Evolutionary conservation across 169 alveolate species (phyloP).

Genomic region (Plasmodium relictum): DNA sequence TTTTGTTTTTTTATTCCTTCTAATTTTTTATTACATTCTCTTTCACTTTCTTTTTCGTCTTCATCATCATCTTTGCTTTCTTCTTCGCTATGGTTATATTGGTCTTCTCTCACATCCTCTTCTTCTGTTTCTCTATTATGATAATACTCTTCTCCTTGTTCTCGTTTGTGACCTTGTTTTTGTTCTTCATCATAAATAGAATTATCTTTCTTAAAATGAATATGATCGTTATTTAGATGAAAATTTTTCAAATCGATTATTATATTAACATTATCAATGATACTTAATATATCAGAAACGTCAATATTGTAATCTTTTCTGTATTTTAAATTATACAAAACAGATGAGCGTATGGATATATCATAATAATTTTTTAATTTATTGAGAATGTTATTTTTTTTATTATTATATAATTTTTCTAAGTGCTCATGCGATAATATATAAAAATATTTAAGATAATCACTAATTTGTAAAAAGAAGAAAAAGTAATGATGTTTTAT

Average conservation of each 20-base stretch:
- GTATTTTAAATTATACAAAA: constrained; percentile 50
- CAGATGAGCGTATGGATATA: constrained; percentile 68
- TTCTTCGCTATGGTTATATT: not conserved
- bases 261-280: constrained; percentile 56
- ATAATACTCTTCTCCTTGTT: not conserved
- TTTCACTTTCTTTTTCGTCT: not conserved
- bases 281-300: constrained; percentile 52
- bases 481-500: constrained; percentile 68
- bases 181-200: not conserved
- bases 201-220: not conserved
- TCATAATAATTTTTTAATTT: constrained; percentile 64
- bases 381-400: constrained; percentile 42
- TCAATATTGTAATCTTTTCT: constrained; percentile 49
- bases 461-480: constrained; percentile 74
- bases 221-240: constrained; percentile 3
- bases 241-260: constrained; percentile 48
- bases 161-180: not conserved
- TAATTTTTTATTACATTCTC: not conserved
- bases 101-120: not conserved
- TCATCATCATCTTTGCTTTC: not conserved
- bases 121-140: not conserved
- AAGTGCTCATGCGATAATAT: constrained; percentile 61
- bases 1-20: constrained; percentile 16
- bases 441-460: constrained; percentile 71
- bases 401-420: constrained; percentile 50